Evolutionary conservation across 371 early-diverging fungal species (phyloP).

Genomic region (Entomophthora muscae): DNA sequence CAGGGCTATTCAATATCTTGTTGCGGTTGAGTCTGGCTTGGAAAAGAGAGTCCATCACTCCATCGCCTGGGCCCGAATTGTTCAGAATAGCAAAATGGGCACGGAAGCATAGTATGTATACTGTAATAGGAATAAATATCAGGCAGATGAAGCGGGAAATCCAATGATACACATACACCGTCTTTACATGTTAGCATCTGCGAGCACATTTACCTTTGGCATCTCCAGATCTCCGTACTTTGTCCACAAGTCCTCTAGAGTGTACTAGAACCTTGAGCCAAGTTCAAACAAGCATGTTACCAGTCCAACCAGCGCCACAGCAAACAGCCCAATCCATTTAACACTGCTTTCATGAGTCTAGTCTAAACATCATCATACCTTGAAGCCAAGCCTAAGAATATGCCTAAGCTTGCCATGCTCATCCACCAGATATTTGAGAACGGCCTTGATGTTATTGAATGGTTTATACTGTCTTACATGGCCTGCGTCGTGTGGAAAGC

Average conservation of each 20-base stretch:
- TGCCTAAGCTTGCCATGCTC: slow-evolving; percentile 78
- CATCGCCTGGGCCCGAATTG: slow-evolving; percentile 88
- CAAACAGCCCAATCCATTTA: slow-evolving; percentile 99
- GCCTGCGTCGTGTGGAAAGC: slow-evolving; percentile 52
- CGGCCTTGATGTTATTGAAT: slow-evolving; percentile 23
- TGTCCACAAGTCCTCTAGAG: slow-evolving; percentile 86
- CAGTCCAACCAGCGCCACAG: slow-evolving; percentile 85
- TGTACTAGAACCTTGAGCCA: slow-evolving; percentile 41
- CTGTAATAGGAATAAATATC: slow-evolving; percentile 64
- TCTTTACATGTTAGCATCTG: slow-evolving; percentile 14
- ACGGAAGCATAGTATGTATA: slow-evolving; percentile 78
- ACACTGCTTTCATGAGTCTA: slow-evolving; percentile 36
- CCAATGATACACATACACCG: slow-evolving; percentile 57
- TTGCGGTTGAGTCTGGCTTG: slow-evolving; percentile 83
- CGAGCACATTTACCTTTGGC: slow-evolving; percentile 23
- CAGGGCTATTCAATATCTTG: slow-evolving; percentile 57
- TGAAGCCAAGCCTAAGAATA: slow-evolving; percentile 74
- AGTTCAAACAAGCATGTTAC: slow-evolving; percentile 12
- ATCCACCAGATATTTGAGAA: slow-evolving; percentile 73
- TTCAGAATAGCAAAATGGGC: slow-evolving; percentile 83
- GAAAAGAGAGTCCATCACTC: slow-evolving; percentile 97
- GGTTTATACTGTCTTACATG: slow-evolving; percentile 21
- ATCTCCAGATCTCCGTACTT: slow-evolving; percentile 70
- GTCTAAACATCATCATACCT: slow-evolving; percentile 29
- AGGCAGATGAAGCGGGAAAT: slow-evolving; percentile 55